phyloP scores from a whole-genome alignment of 2,329 filamentous ascomycete genomes.

The Ceratocystis lukuohia region DNA sequence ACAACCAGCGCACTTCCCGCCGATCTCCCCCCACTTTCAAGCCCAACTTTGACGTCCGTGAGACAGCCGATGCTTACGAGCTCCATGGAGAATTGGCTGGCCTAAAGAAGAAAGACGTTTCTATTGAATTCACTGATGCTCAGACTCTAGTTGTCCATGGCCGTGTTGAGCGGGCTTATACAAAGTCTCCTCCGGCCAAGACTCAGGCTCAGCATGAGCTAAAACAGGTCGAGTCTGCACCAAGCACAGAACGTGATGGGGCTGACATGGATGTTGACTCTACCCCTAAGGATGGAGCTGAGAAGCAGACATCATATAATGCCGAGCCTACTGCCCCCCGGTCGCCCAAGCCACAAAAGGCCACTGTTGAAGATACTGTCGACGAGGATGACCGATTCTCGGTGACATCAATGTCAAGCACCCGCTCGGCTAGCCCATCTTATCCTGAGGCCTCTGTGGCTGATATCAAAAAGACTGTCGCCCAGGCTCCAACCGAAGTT shows the following conservation, averaged over 20 bases:
- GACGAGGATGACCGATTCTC: constrained; percentile 24
- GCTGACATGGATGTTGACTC: constrained; percentile 30
- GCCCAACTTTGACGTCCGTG: constrained; percentile 66
- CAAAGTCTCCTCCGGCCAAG: constrained; percentile 26
- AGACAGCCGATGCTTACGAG: constrained; percentile 55
- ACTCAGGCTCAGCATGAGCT: neutral
- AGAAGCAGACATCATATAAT: neutral
- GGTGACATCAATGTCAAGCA: constrained; percentile 21
- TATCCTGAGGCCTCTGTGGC: constrained; percentile 21
- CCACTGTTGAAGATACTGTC: constrained; percentile 50
- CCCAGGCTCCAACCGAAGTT: constrained; percentile 34
- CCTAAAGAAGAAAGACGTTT: constrained; percentile 57
- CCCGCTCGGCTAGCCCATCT: constrained; percentile 22
- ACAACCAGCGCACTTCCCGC: constrained; percentile 13
- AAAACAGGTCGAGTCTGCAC: constrained; percentile 23
- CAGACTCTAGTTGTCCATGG: constrained; percentile 62
- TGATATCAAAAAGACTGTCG: constrained; percentile 21
- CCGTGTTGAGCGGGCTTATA: constrained; percentile 50
- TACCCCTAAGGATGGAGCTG: constrained; percentile 29
- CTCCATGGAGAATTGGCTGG: constrained; percentile 71
- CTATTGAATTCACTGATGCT: constrained; percentile 65
- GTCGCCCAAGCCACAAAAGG: constrained; percentile 35
- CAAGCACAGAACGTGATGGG: constrained; percentile 30
- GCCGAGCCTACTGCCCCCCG: constrained; percentile 21
- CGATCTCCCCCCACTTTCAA: constrained; percentile 44